Base-by-base conservation (phyloP, 345 rosid genomes). In the Aurinia saxatilis region DNA sequence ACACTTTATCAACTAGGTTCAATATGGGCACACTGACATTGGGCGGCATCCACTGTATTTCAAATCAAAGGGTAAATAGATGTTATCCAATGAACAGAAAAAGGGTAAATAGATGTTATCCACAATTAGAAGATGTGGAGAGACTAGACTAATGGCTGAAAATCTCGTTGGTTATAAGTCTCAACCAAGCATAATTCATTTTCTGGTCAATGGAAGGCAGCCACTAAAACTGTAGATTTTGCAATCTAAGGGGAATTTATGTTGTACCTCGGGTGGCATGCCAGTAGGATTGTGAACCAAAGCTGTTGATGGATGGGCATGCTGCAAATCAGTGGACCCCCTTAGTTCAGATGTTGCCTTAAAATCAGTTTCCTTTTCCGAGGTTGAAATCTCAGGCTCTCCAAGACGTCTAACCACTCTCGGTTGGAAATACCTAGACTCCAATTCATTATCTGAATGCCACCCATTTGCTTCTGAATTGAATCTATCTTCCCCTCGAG, bases 1-100 rank as follows among this genome's bases (percentile, higher is more conserved):
- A 95, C 54, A 90, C 84, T 70, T 90, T 95, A 72, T 95, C 99
- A 42, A 88, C 99, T 51, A 95, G 89, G 84, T 88, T 95, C 76
- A 95, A 63, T 48, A 95, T 63, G 19, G 99, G 98, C 25, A 90
- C 95, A 50, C 96, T 90, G 50, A 95, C 91, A 67, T 95, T 95
- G n/a, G 98, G 79, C 4, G 99, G 99, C 63, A 79, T 80, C 97
- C 97, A 90, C 97, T 90, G 91, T 70, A 63, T n/a, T 33, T 37
- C 67, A 47, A 56, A 65, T 5, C 38, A 58, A 0, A 63, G 23
- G 16, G n/a, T n/a, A n/a, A n/a, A n/a, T n/a, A n/a, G n/a, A n/a
- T n/a, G n/a, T n/a, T n/a, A n/a, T n/a, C n/a, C n/a, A n/a, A n/a
- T n/a, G n/a, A n/a, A n/a, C n/a, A n/a, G n/a, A n/a, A n/a, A n/a